phyloP scores from a whole-genome alignment of 2,329 filamentous ascomycete species.

The Fusarium sp. region DNA sequence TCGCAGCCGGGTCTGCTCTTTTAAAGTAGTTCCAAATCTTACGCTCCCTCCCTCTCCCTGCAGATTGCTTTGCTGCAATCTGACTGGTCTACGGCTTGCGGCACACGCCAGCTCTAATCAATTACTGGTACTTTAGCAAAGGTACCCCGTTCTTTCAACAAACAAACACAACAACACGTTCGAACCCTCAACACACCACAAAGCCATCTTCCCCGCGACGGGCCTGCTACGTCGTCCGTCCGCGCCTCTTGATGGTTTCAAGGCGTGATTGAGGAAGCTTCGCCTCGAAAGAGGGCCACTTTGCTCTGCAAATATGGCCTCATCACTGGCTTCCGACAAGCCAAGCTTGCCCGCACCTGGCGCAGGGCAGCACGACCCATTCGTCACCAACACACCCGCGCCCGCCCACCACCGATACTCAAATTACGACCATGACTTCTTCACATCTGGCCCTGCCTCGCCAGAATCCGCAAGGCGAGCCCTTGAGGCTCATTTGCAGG shows the following conservation, averaged over 20 bases:
- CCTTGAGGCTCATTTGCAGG: slow-evolving; percentile 90
- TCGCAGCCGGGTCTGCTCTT: slow-evolving; percentile 49
- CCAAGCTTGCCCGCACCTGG: slow-evolving; percentile 58
- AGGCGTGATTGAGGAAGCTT: slow-evolving; percentile 46
- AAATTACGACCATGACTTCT: slow-evolving; percentile 84
- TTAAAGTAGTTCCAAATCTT: slow-evolving; percentile 45
- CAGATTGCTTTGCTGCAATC: slow-evolving; percentile 44
- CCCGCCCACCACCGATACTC: slow-evolving; percentile 79
- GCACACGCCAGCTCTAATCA: slow-evolving; percentile 47
- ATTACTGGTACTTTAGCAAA: slow-evolving; percentile 38
- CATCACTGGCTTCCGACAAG: slow-evolving; percentile 60
- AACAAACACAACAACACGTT: slow-evolving; percentile 45
- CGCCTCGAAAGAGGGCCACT: slow-evolving; percentile 41
- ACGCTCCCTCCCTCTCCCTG: slow-evolving; percentile 41
- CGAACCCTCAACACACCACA: slow-evolving; percentile 24
- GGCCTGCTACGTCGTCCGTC: slow-evolving; percentile 47
- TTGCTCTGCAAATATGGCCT: slow-evolving; percentile 58
- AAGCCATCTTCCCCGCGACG: slow-evolving; percentile 44
- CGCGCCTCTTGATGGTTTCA: slow-evolving; percentile 50
- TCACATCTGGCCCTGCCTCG: slow-evolving; percentile 80
- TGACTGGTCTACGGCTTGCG: slow-evolving; percentile 35
- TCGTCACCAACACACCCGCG: slow-evolving; percentile 64
- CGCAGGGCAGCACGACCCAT: slow-evolving; percentile 67
- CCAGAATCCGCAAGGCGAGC: slow-evolving; percentile 90
- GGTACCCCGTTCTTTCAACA: slow-evolving; percentile 38